Evolutionary conservation across 2,329 filamentous ascomycete species (phyloP), one percentile per base, ranked within the genome.

Genomic region (Pseudogymnoascus sp.): DNA sequence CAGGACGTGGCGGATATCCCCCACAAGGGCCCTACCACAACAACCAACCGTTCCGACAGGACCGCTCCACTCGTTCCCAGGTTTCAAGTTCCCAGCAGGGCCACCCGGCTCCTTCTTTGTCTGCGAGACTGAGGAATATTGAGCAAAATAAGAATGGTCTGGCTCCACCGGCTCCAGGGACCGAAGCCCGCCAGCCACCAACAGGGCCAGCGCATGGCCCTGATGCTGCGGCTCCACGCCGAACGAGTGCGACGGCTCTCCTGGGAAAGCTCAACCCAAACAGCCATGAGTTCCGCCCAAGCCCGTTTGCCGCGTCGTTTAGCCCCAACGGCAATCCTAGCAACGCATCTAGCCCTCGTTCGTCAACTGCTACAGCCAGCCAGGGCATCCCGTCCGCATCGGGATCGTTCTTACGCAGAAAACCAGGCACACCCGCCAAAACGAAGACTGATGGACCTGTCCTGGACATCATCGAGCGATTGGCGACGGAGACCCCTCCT

Each of bases 221-320:
- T 64, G 78, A 87, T 69, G 69, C 79, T 70, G 65, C 79, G 66
- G 80, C 83, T 76, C 75, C 79, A 70, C 77, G 82, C 68, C 78
- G 85, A 52, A 75, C 81, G 52, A 81, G 79, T 64, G 76, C 79
- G 10, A 75, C 75, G 45, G 82, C 82, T 60, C 76, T 83, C 68
- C 76, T 77, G 3, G 78, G 77, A 52, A 85, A 85, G 72, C 71
- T 87, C 67, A 87, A 87, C 65, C 85, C 85, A 5, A 86, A 84
- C 68, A 87, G 80, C 67, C 80, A 83, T 71, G 92, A 96, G 70
- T 97, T 97, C 76, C 87, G 88, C 66, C 94, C 93, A 15, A 95
- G 88, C 69, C 87, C 90, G 4, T 88, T 88, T 65, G 92, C 92
- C 0, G 82, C 84, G 48, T 81, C 87, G 1, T 97, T 99, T 75